Conservation (phyloP, 2,329 filamentous ascomycete genomes). For the Teratosphaeria viscida region DNA sequence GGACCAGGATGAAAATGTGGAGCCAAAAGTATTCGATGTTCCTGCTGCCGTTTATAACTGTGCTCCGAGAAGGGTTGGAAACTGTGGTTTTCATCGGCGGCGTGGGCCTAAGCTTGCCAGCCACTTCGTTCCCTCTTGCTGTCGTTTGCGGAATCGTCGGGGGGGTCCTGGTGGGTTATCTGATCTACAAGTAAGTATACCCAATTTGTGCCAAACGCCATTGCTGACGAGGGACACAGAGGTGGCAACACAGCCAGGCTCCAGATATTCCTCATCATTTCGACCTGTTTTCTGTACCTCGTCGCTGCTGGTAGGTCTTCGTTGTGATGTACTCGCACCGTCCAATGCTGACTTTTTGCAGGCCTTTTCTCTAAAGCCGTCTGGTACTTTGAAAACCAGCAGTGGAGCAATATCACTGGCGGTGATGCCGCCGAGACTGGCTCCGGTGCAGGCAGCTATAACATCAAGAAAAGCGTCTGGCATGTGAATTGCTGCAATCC, state of each 20-base stretch:
- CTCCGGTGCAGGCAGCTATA: conserved; percentile 63
- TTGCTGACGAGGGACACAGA: conserved; percentile 21
- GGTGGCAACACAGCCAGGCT: conserved; percentile 55
- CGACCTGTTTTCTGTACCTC: conserved; percentile 74
- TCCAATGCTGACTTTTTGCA: not conserved
- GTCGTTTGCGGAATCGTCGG: conserved; percentile 61
- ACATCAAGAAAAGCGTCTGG: conserved; percentile 70
- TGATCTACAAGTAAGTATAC: conserved; percentile 62
- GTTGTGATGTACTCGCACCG: not conserved
- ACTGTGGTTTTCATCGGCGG: conserved; percentile 79
- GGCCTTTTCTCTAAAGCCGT: conserved; percentile 63
- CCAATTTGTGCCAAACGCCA: not conserved
- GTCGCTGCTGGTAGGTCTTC: conserved; percentile 55
- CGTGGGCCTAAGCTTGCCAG: conserved; percentile 66
- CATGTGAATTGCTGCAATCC: conserved; percentile 80
- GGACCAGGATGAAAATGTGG: conserved; percentile 49
- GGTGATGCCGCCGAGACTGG: conserved; percentile 54
- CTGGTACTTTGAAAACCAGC: conserved; percentile 61
- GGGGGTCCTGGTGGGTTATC: conserved; percentile 56
- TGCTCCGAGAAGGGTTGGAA: conserved; percentile 78
- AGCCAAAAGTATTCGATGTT: conserved; percentile 79
- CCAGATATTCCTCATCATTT: conserved; percentile 70
- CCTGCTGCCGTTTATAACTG: conserved; percentile 73
- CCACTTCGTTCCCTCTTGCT: conserved; percentile 65
- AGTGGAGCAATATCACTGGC: conserved; percentile 56